These are phyloP conservation scores for Biscutella laevigata DNA, from an alignment of 441 rosid genomes.

Conservation along the genomic window DNA sequence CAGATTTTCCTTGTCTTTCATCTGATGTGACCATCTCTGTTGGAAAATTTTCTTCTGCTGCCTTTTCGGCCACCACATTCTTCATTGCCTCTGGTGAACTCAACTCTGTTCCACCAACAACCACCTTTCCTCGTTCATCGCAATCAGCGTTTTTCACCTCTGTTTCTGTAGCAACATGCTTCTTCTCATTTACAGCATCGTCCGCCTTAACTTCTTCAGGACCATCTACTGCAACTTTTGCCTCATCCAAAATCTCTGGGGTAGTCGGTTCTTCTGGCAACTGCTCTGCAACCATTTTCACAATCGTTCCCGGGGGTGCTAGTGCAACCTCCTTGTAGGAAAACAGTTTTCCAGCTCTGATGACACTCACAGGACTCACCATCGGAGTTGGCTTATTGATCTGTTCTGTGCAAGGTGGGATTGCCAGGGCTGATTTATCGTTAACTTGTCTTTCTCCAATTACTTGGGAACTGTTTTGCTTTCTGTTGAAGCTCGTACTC, in stretches of 20 bases:
- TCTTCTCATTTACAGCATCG: conserved; percentile 31
- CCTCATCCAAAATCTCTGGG: conserved; percentile 22
- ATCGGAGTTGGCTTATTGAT: conserved; percentile 41
- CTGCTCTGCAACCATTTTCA: conserved; percentile 75
- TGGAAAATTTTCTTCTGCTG: conserved; percentile 22
- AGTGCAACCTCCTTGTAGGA: conserved; percentile 98
- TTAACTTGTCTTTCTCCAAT: conserved; percentile 42
- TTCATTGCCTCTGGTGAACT: conserved; percentile 27
- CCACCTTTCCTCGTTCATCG: conserved; percentile 30
- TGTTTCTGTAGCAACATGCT: conserved; percentile 25
- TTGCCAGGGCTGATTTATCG: conserved; percentile 46
- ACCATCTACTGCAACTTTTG: conserved; percentile 21
- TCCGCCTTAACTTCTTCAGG: conserved; percentile 28
- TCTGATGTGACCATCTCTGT: conserved; percentile 24
- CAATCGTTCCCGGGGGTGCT: conserved; percentile 96
- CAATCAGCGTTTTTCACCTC: conserved; percentile 25
- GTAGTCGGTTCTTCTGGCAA: conserved; percentile 43
- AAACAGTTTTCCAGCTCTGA: conserved; percentile 72
- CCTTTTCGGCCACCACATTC: conserved; percentile 19
- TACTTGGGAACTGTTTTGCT: conserved; percentile 31
- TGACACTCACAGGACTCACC: conserved; percentile 50
- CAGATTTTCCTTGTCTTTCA: conserved; percentile 25
- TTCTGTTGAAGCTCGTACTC: conserved; percentile 75
- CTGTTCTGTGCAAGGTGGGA: conserved; percentile 49
- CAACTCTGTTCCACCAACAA: conserved; percentile 18